Base-by-base conservation (phyloP, 2,329 filamentous ascomycete species). In the Ceratocystiopsis minuta region DNA sequence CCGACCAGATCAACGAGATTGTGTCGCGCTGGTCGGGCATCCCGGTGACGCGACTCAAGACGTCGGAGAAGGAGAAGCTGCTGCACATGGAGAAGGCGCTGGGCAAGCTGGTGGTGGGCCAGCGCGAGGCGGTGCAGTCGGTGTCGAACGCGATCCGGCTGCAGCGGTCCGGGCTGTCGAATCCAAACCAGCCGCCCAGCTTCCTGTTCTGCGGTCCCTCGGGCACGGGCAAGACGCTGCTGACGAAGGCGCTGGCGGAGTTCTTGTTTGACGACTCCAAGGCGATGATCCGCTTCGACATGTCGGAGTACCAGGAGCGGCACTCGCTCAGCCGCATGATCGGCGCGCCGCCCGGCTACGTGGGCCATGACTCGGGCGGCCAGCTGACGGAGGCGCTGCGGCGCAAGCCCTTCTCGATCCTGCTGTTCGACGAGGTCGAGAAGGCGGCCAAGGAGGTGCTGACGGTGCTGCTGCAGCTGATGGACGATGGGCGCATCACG, bases 141-240 rank as follows among this genome's bases (percentile, higher is more conserved):
- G 90, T 98, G 31, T 88, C 88, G 42, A 96, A 98, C 54, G 86
- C 90, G 41, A 98, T 98, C 55, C 78, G 90, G 49, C 72, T 98
- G 35, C 88, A 96, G 60, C 79, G 90, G 49, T 96, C 90, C 43
- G 90, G 90, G 44, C 80, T 98, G 36, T 75, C 75, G 62, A 98
- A 98, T 57, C 90, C 90, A 28, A 96, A 96, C 58, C 85, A 94
- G 54, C 90, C 90, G 20, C 90, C 90, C 3, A 94, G 85, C 56
- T 98, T 98, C 78, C 72, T 98, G 44, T 98, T 98, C 75, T 96
- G 90, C 55, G 90, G 90, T 66, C 90, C 90, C 14, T 96, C 88
- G 0, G 90, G 90, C 67, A 98, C 90, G 13, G 90, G 90, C 68
- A 98, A 98, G 66, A 98, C 90, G 16, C 68, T 98, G 16, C 76